A percentile compares a stretch with the other conserved stretches of the same genome.
phyloP scores from a whole-genome alignment of 805 yeast genomes.

The Ogataea siamensis region DNA sequence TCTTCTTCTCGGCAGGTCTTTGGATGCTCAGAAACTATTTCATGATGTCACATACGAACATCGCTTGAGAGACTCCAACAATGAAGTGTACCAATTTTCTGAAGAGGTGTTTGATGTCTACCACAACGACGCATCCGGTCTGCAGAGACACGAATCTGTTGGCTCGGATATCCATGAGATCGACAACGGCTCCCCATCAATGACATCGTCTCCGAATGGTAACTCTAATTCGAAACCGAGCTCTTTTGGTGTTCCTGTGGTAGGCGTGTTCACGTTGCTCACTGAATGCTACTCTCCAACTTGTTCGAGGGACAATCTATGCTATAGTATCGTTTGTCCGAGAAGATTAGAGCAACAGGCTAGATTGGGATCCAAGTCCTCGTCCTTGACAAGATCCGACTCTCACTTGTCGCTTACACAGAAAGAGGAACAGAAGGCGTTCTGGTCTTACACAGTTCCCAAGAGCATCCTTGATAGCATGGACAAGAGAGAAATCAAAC shows the following conservation, averaged over 20 bases:
- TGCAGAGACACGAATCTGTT: constrained; percentile 30
- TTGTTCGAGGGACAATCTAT: constrained; percentile 80
- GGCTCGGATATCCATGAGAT: constrained; percentile 19
- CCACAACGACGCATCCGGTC: constrained; percentile 16
- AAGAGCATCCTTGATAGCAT: constrained; percentile 71
- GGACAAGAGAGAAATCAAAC: constrained; percentile 80
- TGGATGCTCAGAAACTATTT: constrained; percentile 91
- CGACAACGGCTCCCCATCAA: constrained; percentile 20
- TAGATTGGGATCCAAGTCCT: constrained; percentile 80
- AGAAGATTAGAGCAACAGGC: constrained; percentile 95
- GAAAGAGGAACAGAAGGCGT: constrained; percentile 75
- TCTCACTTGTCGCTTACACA: constrained; percentile 67
- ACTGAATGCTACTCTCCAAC: constrained; percentile 98
- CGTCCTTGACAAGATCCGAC: constrained; percentile 76
- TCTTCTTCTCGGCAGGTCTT: constrained; percentile 78
- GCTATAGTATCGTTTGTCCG: constrained; percentile 97
- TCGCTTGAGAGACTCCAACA: constrained; percentile 79
- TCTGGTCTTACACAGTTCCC: constrained; percentile 94
- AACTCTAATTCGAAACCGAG: constrained; percentile 1
- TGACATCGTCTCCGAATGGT: constrained; percentile 19
- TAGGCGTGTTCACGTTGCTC: constrained; percentile 89
- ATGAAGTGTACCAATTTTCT: constrained; percentile 84
- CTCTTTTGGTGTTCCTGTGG: constrained; percentile 41
- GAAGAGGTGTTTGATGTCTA: constrained; percentile 43
- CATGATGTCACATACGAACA: constrained; percentile 97